Evolutionary conservation across 441 rosid genomes (phyloP).

Genomic region (Euphorbia neoarborescens): DNA sequence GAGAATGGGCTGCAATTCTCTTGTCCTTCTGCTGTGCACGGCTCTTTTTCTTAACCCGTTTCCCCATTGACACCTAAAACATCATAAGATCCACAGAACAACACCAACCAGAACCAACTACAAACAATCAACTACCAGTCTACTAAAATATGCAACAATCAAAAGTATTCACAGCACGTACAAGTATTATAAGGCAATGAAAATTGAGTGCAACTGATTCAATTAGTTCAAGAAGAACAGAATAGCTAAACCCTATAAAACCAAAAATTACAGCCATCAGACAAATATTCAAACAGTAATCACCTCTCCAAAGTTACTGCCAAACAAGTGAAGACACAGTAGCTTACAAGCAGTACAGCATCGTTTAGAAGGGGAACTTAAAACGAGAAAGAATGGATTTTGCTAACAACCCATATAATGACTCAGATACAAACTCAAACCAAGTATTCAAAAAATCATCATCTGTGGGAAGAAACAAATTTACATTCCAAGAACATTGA

Average conservation of each 20-base stretch:
- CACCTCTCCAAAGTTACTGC: neutral
- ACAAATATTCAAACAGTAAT: neutral
- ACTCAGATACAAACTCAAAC: constrained; percentile 6
- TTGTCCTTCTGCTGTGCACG: constrained; percentile 54
- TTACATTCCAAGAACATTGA: neutral
- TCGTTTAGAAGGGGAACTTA: neutral
- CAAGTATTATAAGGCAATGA: neutral
- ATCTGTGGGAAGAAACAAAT: neutral
- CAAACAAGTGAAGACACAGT: neutral
- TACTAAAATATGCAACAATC: constrained; percentile 11
- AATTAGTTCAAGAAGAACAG: neutral
- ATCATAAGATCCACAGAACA: constrained; percentile 19
- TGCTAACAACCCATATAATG: constrained; percentile 19
- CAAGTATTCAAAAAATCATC: neutral
- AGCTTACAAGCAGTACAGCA: neutral
- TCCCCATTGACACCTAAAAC: constrained; percentile 66
- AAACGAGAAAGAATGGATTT: neutral
- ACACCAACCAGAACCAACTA: constrained; percentile 15
- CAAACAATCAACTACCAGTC: neutral
- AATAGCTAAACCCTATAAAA: neutral
- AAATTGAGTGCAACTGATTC: neutral
- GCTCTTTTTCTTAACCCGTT: constrained; percentile 63
- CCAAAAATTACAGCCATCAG: neutral
- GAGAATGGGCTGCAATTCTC: constrained; percentile 25
- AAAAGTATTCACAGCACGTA: neutral